Evolutionary conservation across 1,139 yeast genomes (phyloP).

Genomic region (Nakaseomyces kungkrabaensis): DNA sequence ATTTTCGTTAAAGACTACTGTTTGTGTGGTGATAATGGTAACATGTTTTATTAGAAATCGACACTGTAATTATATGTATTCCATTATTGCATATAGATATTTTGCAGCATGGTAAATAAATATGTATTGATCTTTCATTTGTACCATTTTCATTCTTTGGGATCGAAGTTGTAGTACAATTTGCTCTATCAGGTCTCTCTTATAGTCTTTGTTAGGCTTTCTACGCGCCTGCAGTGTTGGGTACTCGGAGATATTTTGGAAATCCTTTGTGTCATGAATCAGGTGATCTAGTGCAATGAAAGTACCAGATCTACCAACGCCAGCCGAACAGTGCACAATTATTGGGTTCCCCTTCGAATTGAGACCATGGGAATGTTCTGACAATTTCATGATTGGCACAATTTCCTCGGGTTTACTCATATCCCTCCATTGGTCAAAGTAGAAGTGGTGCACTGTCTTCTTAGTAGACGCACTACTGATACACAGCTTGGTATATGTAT

Average conservation of each 20-base stretch:
- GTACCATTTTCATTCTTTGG: constrained; percentile 31
- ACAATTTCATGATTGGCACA: constrained; percentile 25
- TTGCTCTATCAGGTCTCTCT: constrained; percentile 27
- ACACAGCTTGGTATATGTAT: constrained; percentile 20
- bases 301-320: constrained; percentile 72
- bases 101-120: constrained; percentile 28
- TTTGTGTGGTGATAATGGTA: too few relatives aligned
- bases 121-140: constrained; percentile 25
- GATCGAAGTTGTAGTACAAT: constrained; percentile 26
- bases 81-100: constrained; percentile 7
- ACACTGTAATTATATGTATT: background rate
- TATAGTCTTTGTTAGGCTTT: constrained; percentile 11
- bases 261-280: constrained; percentile 29
- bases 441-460: constrained; percentile 33
- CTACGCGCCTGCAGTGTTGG: background rate
- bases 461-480: constrained; percentile 17
- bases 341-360: constrained; percentile 30
- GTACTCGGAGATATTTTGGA: constrained; percentile 12
- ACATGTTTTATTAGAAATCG: too few relatives aligned
- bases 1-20: too few relatives aligned
- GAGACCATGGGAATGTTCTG: constrained; percentile 23
- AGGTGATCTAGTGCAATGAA: constrained; percentile 57
- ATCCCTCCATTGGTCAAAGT: constrained; percentile 40
- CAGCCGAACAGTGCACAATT: constrained; percentile 66
- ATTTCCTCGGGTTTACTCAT: constrained; percentile 35